These are phyloP conservation scores for Mortierella polycephala DNA, from an alignment of 371 early-diverging fungal genomes.

Conservation along the genomic window DNA sequence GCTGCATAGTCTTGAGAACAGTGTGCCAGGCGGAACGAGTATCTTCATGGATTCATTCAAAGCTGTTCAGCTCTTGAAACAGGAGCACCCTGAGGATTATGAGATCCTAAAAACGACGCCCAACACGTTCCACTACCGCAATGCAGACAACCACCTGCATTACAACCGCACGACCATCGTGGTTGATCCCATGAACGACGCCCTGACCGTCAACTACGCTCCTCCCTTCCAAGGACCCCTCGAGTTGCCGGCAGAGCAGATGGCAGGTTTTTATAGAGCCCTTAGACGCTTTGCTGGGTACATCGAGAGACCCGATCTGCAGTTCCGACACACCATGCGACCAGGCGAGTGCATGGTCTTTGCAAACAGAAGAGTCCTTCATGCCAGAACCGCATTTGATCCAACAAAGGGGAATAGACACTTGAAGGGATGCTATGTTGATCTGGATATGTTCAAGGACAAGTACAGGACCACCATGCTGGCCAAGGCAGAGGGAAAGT, in stretches of 20 bases:
- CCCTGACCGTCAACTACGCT: slow-evolving; percentile 75
- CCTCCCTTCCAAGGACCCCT: slow-evolving; percentile 94
- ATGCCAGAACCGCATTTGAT: slow-evolving; percentile 86
- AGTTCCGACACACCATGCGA: slow-evolving; percentile 73
- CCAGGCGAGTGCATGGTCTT: slow-evolving; percentile 85
- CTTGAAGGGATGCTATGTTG: slow-evolving; percentile 84
- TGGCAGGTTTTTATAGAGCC: slow-evolving; percentile 76
- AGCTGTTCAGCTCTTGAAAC: slow-evolving; percentile 70
- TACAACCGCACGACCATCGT: slow-evolving; percentile 81
- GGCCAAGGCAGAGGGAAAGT: slow-evolving; percentile 23
- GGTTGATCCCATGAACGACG: slow-evolving; percentile 57
- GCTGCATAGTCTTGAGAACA: slow-evolving; percentile 83
- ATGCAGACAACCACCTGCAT: slow-evolving; percentile 79
- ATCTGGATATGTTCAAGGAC: slow-evolving; percentile 85
- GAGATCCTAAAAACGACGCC: slow-evolving; percentile 67
- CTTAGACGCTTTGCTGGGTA: slow-evolving; percentile 73
- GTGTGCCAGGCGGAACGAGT: slow-evolving; percentile 81
- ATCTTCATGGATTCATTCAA: slow-evolving; percentile 84
- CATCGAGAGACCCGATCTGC: slow-evolving; percentile 66
- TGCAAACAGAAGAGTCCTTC: slow-evolving; percentile 86
- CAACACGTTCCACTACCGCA: slow-evolving; percentile 86
- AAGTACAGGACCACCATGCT: slow-evolving; percentile 44
- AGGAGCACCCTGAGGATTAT: slow-evolving; percentile 70
- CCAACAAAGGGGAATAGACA: slow-evolving; percentile 77
- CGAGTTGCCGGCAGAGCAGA: slow-evolving; percentile 60